These are phyloP conservation scores for Plenodomus lindquistii DNA, from an alignment of 2,329 filamentous ascomycete species.

Conservation along the genomic window DNA sequence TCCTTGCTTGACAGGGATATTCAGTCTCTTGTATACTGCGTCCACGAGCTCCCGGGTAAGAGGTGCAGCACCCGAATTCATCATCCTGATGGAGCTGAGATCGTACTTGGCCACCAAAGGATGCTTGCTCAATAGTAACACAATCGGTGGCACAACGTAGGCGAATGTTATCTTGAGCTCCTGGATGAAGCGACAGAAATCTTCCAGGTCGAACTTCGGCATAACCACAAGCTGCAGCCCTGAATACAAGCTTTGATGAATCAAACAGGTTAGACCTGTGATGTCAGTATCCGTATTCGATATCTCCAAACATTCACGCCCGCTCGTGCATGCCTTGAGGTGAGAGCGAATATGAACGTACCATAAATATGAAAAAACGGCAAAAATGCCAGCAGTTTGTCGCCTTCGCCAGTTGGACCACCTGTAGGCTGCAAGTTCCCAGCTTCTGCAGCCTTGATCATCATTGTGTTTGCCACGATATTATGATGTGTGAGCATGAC, in stretches of 20 bases:
- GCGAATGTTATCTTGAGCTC: slow-evolving; percentile 73
- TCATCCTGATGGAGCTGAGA: slow-evolving; percentile 74
- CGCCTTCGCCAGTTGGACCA: slow-evolving; percentile 64
- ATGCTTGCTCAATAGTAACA: slow-evolving; percentile 78
- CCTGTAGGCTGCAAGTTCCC: slow-evolving; percentile 62
- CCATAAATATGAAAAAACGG: slow-evolving; percentile 93
- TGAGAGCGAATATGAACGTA: slow-evolving; percentile 44
- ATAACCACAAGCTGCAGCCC: slow-evolving; percentile 73
- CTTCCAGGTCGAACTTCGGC: slow-evolving; percentile 79
- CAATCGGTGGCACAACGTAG: slow-evolving; percentile 83
- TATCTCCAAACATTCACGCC: no score
- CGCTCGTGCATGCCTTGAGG: not conserved
- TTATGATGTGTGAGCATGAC: slow-evolving; percentile 86
- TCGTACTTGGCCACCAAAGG: slow-evolving; percentile 80
- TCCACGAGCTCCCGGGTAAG: slow-evolving; percentile 80
- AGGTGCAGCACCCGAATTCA: slow-evolving; percentile 87
- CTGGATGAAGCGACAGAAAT: slow-evolving; percentile 77
- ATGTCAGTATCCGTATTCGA: slow-evolving; percentile 7
- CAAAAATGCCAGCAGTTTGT: slow-evolving; percentile 76
- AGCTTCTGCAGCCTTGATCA: slow-evolving; percentile 48
- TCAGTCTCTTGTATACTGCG: slow-evolving; percentile 72
- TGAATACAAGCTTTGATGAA: slow-evolving; percentile 68
- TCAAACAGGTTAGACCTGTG: slow-evolving; percentile 68
- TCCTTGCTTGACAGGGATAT: slow-evolving; percentile 84
- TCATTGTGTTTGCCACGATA: slow-evolving; percentile 70